Conservation (phyloP, 345 rosid species). For the Balakata baccata region DNA sequence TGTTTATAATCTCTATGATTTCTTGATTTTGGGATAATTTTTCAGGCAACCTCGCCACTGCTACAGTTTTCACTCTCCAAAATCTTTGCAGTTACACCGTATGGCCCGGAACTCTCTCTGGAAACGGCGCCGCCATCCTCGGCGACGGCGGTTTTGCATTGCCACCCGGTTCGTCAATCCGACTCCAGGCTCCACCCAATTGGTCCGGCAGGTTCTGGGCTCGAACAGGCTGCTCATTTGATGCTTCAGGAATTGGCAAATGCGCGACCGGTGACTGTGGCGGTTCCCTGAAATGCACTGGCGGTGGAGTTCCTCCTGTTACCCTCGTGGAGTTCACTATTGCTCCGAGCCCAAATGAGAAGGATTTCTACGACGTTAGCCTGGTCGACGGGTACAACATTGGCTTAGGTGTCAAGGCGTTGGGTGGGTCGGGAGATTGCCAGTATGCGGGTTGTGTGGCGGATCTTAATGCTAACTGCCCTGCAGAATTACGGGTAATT, state of each 20-base stretch:
- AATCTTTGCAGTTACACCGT: conserved; percentile 68
- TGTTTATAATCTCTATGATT: neutral
- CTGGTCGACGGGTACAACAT: conserved; percentile 92
- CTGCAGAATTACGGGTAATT: conserved; percentile 50
- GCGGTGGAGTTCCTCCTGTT: conserved; percentile 76
- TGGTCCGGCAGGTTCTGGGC: conserved; percentile 96
- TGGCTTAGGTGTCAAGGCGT: conserved; percentile 60
- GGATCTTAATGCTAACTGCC: conserved; percentile 70
- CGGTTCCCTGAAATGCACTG: conserved; percentile 54
- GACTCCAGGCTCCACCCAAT: conserved; percentile 56
- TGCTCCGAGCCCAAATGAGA: conserved; percentile 33
- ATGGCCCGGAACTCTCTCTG: conserved; percentile 89
- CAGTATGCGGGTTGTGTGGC: conserved; percentile 69
- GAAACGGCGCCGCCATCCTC: conserved; percentile 48
- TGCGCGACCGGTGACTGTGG: conserved; percentile 88
- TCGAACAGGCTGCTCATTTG: conserved; percentile 77
- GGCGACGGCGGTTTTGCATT: conserved; percentile 71
- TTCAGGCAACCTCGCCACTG: conserved; percentile 41
- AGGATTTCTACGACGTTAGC: conserved; percentile 90
- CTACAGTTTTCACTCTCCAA: conserved; percentile 60
- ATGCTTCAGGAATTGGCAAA: conserved; percentile 56
- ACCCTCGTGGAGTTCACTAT: conserved; percentile 72
- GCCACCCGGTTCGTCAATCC: conserved; percentile 46
- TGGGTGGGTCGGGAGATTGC: conserved; percentile 68
- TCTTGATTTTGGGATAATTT: neutral